These are phyloP conservation scores for Aspergillus funiculosus DNA, from an alignment of 495 filamentous ascomycete species.

Conservation along the genomic window DNA sequence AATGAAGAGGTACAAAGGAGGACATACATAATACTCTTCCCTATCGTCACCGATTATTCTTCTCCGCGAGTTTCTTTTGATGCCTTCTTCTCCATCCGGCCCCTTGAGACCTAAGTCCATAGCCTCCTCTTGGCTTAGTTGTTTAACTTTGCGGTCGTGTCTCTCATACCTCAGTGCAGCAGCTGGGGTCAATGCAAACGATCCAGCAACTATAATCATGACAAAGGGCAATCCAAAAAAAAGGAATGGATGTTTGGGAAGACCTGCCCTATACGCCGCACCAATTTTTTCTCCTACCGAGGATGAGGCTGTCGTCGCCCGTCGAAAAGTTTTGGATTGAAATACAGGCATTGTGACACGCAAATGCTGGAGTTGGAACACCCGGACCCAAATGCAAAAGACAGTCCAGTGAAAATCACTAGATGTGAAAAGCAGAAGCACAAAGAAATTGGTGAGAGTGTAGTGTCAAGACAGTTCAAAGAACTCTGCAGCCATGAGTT, in stretches of 20 bases:
- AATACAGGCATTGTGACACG: conserved; percentile 63
- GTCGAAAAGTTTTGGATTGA: conserved; percentile 63
- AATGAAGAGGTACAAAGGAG: not conserved
- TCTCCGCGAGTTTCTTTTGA: conserved; percentile 42
- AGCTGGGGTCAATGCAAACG: conserved; percentile 89
- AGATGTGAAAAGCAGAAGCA: not conserved
- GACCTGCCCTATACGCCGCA: conserved; percentile 62
- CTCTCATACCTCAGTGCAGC: conserved; percentile 90
- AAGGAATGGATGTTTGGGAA: conserved; percentile 76
- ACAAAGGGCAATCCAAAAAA: conserved; percentile 97
- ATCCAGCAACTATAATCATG: conserved; percentile 83
- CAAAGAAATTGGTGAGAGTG: not conserved
- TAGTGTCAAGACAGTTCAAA: no score
- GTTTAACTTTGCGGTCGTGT: conserved; percentile 78
- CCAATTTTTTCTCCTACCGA: conserved; percentile 58
- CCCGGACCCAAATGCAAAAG: no score
- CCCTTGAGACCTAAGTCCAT: conserved; percentile 64
- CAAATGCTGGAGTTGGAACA: not conserved
- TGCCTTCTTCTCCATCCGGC: conserved; percentile 40
- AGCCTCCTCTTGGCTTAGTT: conserved; percentile 72
- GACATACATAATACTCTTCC: conserved; percentile 92
- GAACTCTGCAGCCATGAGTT: no score
- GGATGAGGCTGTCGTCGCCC: conserved; percentile 40
- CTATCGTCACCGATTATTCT: conserved; percentile 53
- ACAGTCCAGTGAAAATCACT: not conserved